phyloP scores from a whole-genome alignment of 2,329 filamentous ascomycete species.

The Dichotomopilus funicola region DNA sequence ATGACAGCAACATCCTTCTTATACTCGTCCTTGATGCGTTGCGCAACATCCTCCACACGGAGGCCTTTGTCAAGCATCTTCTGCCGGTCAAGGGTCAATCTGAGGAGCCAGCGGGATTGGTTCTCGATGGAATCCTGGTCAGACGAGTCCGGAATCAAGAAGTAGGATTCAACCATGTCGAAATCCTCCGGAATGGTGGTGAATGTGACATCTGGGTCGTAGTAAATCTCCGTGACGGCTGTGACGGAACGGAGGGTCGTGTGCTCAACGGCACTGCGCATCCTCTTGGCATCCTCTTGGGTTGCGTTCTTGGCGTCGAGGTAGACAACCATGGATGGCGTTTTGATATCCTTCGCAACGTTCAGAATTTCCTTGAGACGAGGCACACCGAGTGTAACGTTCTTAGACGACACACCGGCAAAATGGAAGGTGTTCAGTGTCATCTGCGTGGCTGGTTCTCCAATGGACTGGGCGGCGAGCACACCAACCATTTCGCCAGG shows the following conservation, averaged over 20 bases:
- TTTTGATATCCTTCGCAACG: conserved; percentile 96
- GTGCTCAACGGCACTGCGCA: conserved; percentile 88
- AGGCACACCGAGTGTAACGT: conserved; percentile 96
- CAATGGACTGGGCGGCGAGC: conserved; percentile 93
- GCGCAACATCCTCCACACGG: conserved; percentile 83
- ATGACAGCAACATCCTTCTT: conserved; percentile 80
- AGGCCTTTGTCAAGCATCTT: conserved; percentile 94
- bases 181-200: conserved; percentile 82
- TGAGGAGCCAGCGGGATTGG: conserved; percentile 92
- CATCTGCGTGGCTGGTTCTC: conserved; percentile 98
- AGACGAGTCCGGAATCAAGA: conserved; percentile 86
- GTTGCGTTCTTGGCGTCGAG: conserved; percentile 58
- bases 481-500: conserved; percentile 99
- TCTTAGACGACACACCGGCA: conserved; percentile 98
- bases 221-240: conserved; percentile 91
- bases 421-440: conserved; percentile 99
- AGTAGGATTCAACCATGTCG: conserved; percentile 96
- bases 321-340: conserved; percentile 92
- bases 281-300: conserved; percentile 74
- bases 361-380: conserved; percentile 99
- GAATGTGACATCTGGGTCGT: conserved; percentile 80
- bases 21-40: conserved; percentile 84
- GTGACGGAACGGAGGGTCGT: conserved; percentile 90
- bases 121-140: conserved; percentile 53
- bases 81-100: conserved; percentile 86